These are phyloP conservation scores for Clonostachys solani DNA, from an alignment of 2,329 filamentous ascomycete genomes.

Conservation along the genomic window DNA sequence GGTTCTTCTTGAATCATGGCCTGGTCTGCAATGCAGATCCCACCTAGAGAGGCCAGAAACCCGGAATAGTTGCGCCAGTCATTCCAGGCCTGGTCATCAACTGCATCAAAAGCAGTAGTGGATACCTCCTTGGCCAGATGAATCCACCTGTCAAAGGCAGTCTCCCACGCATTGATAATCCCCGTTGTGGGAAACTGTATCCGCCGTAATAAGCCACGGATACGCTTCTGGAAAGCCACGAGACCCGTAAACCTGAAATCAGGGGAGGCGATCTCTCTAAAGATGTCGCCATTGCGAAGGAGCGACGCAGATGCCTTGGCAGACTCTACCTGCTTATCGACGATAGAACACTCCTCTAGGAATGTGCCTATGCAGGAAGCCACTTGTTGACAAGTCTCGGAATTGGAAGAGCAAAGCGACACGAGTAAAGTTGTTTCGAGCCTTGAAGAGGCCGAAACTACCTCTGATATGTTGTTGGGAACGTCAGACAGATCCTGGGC, in stretches of 20 bases:
- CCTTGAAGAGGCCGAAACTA: constrained; percentile 45
- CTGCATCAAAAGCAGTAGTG: constrained; percentile 39
- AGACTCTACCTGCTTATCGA: constrained; percentile 45
- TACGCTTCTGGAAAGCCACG: constrained; percentile 66
- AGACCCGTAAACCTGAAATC: constrained; percentile 64
- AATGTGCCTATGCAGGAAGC: constrained; percentile 58
- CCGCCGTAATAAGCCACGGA: constrained; percentile 53
- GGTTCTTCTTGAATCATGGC: constrained; percentile 53
- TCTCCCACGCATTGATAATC: constrained; percentile 65
- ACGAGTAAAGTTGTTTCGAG: constrained; percentile 61
- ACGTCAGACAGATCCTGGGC: constrained; percentile 49
- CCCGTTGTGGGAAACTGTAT: constrained; percentile 61
- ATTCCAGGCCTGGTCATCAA: constrained; percentile 51
- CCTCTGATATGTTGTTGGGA: constrained; percentile 49
- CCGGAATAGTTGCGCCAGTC: constrained; percentile 69
- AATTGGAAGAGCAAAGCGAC: constrained; percentile 60
- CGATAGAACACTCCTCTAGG: constrained; percentile 55
- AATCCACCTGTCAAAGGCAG: constrained; percentile 61
- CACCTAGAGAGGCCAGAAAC: constrained; percentile 63
- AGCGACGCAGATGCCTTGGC: constrained; percentile 46
- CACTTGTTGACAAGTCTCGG: constrained; percentile 61
- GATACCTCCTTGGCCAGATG: constrained; percentile 60
- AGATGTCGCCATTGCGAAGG: constrained; percentile 57
- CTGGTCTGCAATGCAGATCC: constrained; percentile 60
- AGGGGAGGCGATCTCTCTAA: constrained; percentile 57